Conservation (phyloP, 805 yeast species). For the Kluyveromyces siamensis region DNA sequence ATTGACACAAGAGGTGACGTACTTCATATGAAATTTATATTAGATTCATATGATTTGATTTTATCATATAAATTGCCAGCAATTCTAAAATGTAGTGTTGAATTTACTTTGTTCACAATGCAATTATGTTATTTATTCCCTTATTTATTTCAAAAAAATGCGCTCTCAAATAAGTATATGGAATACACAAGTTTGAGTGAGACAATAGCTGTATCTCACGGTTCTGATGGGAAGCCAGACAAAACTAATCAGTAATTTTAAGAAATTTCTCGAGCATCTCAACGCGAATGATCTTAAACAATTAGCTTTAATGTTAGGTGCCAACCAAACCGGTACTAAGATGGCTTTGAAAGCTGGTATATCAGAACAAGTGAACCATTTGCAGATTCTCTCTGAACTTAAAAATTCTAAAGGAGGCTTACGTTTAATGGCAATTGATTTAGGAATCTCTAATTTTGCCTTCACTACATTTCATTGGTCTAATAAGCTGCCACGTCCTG, state of each 20-base stretch:
- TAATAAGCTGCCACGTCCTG: conserved; percentile 16
- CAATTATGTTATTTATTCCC: too few species aligned
- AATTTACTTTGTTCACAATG: too few species aligned
- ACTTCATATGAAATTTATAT: too few species aligned
- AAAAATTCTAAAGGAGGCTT: conserved; percentile 8
- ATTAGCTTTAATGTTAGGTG: conserved; percentile 16
- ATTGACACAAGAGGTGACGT: too few species aligned
- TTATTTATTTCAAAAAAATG: too few species aligned
- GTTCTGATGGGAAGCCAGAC: neutral
- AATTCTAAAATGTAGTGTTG: too few species aligned
- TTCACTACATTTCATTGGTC: conserved; percentile 19
- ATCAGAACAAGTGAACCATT: conserved; percentile 6
- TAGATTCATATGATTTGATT: too few species aligned
- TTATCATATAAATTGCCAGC: too few species aligned
- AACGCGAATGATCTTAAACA: conserved; percentile 11
- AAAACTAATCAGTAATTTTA: conserved; percentile 6
- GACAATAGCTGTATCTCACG: too few species aligned
- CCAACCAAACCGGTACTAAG: conserved; percentile 16
- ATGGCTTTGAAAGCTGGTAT: conserved; percentile 8
- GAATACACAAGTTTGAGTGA: too few species aligned
- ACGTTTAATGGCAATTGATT: conserved; percentile 28
- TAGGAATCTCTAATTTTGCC: conserved; percentile 33
- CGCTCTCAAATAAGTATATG: too few species aligned
- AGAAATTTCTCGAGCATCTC: conserved; percentile 10
- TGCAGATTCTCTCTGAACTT: conserved; percentile 6